Conservation (phyloP, 2,329 filamentous ascomycete species). For the Beauveria rudraprayagi region DNA sequence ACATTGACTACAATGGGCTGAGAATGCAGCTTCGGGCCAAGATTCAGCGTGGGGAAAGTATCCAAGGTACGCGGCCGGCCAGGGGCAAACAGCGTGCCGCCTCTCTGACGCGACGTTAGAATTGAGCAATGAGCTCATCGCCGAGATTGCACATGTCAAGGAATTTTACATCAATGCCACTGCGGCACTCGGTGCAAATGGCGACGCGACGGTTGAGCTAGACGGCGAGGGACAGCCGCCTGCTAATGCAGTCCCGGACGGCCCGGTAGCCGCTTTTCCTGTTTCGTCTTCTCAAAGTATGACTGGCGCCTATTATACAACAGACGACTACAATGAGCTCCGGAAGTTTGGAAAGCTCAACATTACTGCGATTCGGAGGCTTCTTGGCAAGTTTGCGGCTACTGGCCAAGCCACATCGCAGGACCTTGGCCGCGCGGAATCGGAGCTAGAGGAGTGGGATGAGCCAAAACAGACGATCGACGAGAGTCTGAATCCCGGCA, state of each 20-base stretch:
- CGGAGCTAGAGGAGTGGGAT: background rate
- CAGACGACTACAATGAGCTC: background rate
- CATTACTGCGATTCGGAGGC: background rate
- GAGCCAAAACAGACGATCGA: background rate
- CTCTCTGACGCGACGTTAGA: background rate
- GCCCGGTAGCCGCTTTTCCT: background rate
- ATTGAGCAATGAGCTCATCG: background rate
- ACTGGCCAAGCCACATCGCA: background rate
- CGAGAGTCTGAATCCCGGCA: background rate
- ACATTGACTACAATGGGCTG: constrained; percentile 22
- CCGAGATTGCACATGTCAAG: background rate
- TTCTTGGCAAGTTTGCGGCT: background rate
- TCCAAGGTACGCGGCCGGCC: background rate
- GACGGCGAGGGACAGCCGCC: background rate
- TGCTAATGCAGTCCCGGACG: too few species aligned
- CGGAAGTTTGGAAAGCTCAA: background rate
- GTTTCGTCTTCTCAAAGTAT: too few species aligned
- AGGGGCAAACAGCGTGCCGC: background rate
- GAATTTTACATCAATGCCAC: background rate
- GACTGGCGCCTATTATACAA: background rate
- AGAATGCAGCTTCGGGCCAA: constrained; percentile 13
- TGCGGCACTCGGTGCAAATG: background rate
- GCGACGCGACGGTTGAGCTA: background rate
- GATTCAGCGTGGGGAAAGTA: background rate
- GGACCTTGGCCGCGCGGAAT: background rate